Evolutionary conservation across 2,329 filamentous ascomycete species (phyloP), one percentile per base, ranked within the genome.

Genomic region (Leptographium wingfieldii): DNA sequence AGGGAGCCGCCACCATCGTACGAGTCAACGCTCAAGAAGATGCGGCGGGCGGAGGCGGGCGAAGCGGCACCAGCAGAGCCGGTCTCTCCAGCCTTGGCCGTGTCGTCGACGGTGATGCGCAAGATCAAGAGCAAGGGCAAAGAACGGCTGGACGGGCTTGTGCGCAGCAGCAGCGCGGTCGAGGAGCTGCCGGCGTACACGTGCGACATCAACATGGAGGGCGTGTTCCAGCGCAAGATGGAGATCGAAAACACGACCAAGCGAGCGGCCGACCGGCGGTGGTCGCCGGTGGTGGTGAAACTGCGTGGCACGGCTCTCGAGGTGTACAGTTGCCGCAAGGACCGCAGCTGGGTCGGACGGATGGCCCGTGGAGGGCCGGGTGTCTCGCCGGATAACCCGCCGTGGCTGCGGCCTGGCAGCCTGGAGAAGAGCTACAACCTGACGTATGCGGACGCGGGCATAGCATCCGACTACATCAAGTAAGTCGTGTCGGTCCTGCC

Each of bases 381-480:
- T 22, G 73, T 79, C 61, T 76, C 73, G 62, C 76, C 76, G 22
- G 78, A 79, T 67, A 76, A 73, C 65, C 80, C 74, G 33, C 75
- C 72, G 49, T 85, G 72, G 74, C 71, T 80, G 52, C 79, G 73
- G 64, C 77, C 73, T 62, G 81, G 80, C 25, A 76, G 76, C 59
- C 71, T 90, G 46, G 74, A 89, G 63, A 81, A 77, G 68, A 80
- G 79, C n/a, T 91, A 89, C 68, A 87, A 83, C 58, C 76, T 91
- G 55, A 80, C 89, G 64, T 85, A 90, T 68, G 87, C 87, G 27
- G 87, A 91, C 70, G 82, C 87, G 27, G 87, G 87, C 12, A 80
- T 90, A 63, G 87, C 88, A 11, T 80, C 83, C 19, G 87, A 91
- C 70, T 86, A 88, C 68, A 77, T 80, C 66, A 88, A 89, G 79